These are phyloP conservation scores for Trypanosoma lewisi DNA, from an alignment of 208 protist genomes.

Conservation along the genomic window DNA sequence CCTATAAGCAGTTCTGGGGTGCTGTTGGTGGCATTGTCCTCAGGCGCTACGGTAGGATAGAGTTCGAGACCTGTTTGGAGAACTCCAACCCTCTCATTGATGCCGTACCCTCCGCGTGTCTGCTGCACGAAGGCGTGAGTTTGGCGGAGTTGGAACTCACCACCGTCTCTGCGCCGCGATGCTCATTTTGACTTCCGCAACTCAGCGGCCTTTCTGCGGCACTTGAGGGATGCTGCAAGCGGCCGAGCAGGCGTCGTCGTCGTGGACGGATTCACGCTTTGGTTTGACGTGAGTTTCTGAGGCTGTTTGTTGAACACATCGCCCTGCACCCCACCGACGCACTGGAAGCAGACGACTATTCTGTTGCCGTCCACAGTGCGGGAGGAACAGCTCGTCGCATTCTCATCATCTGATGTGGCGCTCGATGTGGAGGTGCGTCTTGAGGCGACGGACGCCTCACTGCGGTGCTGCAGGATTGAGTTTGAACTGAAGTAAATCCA, in stretches of 20 bases:
- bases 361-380: constrained; percentile 53
- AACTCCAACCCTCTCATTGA: constrained; percentile 47
- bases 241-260: not conserved
- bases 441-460: constrained; percentile 21
- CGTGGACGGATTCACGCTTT: constrained; percentile 73
- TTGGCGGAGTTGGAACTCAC: constrained; percentile 37
- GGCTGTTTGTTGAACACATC: constrained; percentile 49
- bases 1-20: constrained; percentile 45
- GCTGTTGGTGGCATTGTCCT: constrained; percentile 51
- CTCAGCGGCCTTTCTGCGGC: constrained; percentile 17
- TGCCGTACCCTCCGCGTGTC: constrained; percentile 37
- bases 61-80: constrained; percentile 48
- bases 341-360: constrained; percentile 90
- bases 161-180: constrained; percentile 24
- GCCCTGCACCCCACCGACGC: constrained; percentile 52
- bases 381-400: constrained; percentile 34
- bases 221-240: constrained; percentile 10
- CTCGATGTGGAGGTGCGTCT: constrained; percentile 39
- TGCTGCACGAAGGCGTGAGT: constrained; percentile 46
- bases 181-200: constrained; percentile 38
- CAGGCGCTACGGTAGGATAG: constrained; percentile 33
- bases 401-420: constrained; percentile 22
- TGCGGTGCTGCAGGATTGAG: constrained; percentile 57
- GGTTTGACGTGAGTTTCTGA: constrained; percentile 68
- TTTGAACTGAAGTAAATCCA: constrained; percentile 46